Percentiles rank a stretch among this genome's conserved stretches.
phyloP scores from a whole-genome alignment of 1,284 basidiomycete species.

The Fomes fomentarius region DNA sequence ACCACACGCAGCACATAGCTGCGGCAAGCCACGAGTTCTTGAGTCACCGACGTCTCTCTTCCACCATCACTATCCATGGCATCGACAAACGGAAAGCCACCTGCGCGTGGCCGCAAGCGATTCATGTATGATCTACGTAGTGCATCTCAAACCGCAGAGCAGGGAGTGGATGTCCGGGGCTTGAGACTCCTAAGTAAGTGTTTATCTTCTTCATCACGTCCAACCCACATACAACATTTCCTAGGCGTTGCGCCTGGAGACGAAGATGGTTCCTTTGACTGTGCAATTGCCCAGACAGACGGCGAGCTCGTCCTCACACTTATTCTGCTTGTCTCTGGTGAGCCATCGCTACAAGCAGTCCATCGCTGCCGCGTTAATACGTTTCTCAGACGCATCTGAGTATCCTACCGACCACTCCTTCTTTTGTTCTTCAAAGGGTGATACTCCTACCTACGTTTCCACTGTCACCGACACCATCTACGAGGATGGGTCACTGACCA shows the following conservation, averaged over 20 bases:
- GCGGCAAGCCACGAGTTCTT: constrained; percentile 10
- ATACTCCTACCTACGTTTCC: constrained; percentile 40
- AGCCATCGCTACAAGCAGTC: constrained; percentile 12
- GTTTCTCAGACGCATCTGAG: constrained; percentile 55
- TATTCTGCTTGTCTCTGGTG: constrained; percentile 57
- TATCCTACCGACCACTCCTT: constrained; percentile 60
- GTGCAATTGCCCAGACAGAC: constrained; percentile 41
- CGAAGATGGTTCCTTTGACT: constrained; percentile 62
- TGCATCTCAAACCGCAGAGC: constrained; percentile 11
- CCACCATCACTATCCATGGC: background rate
- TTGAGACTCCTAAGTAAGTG: constrained; percentile 46
- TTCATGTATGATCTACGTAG: constrained; percentile 7
- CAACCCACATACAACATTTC: background rate
- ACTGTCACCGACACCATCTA: constrained; percentile 47
- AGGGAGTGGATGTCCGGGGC: constrained; percentile 39
- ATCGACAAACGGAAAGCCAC: background rate
- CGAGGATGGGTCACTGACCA: constrained; percentile 42
- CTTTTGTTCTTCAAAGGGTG: constrained; percentile 54
- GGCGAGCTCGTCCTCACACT: constrained; percentile 40
- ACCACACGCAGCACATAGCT: constrained; percentile 3
- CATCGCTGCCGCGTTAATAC: background rate
- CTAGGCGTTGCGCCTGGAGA: constrained; percentile 57
- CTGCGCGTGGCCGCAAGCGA: constrained; percentile 10
- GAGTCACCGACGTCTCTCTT: no score
- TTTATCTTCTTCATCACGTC: background rate